Evolutionary conservation across 2,329 filamentous ascomycete species (phyloP).

Genomic region (Torrubiella hemipterigena): DNA sequence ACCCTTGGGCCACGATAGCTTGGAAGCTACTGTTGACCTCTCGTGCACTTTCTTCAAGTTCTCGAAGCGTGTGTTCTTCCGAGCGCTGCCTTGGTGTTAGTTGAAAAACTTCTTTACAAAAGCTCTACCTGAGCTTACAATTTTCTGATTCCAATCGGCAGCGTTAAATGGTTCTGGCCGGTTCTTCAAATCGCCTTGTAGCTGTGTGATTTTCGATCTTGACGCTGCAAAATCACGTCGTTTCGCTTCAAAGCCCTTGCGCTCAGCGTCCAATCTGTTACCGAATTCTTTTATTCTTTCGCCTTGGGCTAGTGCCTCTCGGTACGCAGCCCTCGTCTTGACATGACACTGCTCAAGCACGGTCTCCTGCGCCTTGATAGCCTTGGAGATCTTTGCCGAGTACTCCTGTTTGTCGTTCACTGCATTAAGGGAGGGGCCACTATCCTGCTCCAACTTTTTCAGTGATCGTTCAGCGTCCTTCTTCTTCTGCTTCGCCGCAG

Average conservation of each 20-base stretch:
- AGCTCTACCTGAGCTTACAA: conserved; percentile 37
- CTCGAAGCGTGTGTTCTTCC: conserved; percentile 43
- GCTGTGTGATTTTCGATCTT: conserved; percentile 44
- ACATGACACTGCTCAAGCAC: conserved; percentile 42
- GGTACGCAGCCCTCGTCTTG: conserved; percentile 30
- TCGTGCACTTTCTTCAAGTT: conserved; percentile 32
- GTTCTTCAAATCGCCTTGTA: conserved; percentile 53
- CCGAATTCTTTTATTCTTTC: conserved; percentile 31
- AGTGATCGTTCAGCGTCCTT: conserved; percentile 45
- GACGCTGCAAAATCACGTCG: conserved; percentile 37
- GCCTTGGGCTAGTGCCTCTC: conserved; percentile 19
- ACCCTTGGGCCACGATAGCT: conserved; percentile 27
- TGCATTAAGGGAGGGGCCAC: conserved; percentile 56
- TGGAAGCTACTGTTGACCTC: too few species aligned
- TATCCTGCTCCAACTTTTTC: conserved; percentile 42
- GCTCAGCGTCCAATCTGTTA: conserved; percentile 35
- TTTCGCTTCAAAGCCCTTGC: conserved; percentile 33
- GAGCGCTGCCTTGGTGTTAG: conserved; percentile 34
- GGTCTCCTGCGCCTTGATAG: conserved; percentile 41
- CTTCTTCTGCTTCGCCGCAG: conserved; percentile 41
- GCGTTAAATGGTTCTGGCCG: conserved; percentile 56
- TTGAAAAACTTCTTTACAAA: neutral
- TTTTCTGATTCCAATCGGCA: conserved; percentile 57
- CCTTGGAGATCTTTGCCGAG: conserved; percentile 38
- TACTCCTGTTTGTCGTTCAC: conserved; percentile 63